Evolutionary conservation across 228 moss, liverwort and hornwort genomes (phyloP).

Genomic region (Sphagnum magellanicum): DNA sequence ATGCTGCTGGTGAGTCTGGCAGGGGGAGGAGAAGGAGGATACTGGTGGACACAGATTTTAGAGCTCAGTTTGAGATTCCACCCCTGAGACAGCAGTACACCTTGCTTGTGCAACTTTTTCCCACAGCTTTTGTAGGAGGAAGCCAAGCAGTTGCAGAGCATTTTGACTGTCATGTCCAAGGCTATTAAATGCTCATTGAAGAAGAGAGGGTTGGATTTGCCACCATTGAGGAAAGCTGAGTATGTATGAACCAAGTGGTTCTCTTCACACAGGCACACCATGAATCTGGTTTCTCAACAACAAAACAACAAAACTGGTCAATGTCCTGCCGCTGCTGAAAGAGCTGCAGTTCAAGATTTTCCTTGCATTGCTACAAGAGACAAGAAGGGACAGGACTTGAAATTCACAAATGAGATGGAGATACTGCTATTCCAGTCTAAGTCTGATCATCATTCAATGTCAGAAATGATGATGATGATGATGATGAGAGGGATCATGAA

Average conservation of each 20-base stretch:
- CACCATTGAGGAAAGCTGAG: conserved; percentile 50
- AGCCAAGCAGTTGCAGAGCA: conserved; percentile 25
- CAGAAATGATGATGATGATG: conserved; percentile 10
- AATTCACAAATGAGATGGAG: conserved; percentile 65
- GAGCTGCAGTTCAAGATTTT: conserved; percentile 11
- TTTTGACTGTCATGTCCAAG: conserved; percentile 35
- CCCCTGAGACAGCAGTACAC: conserved; percentile 22
- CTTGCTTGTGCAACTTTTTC: conserved; percentile 17
- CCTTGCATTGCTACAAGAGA: conserved; percentile 48
- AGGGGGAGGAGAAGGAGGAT: conserved; percentile 12
- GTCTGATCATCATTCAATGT: conserved; percentile 12
- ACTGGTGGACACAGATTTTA: conserved; percentile 34
- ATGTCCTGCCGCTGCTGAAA: not conserved
- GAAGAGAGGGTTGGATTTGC: conserved; percentile 33
- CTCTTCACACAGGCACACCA: conserved; percentile 30
- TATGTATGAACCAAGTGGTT: conserved; percentile 44
- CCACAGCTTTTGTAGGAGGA: conserved; percentile 21
- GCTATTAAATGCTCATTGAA: conserved; percentile 29
- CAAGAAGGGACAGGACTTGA: conserved; percentile 44
- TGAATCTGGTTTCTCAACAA: conserved; percentile 12
- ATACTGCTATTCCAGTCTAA: conserved; percentile 21
- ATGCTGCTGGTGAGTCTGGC: not conserved
- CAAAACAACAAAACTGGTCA: too few relatives aligned
- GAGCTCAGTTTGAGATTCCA: conserved; percentile 38
- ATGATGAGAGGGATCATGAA: conserved; percentile 10